Evolutionary conservation across 306 rosid genomes (phyloP).

Genomic region (Acacia crassicarpa): DNA sequence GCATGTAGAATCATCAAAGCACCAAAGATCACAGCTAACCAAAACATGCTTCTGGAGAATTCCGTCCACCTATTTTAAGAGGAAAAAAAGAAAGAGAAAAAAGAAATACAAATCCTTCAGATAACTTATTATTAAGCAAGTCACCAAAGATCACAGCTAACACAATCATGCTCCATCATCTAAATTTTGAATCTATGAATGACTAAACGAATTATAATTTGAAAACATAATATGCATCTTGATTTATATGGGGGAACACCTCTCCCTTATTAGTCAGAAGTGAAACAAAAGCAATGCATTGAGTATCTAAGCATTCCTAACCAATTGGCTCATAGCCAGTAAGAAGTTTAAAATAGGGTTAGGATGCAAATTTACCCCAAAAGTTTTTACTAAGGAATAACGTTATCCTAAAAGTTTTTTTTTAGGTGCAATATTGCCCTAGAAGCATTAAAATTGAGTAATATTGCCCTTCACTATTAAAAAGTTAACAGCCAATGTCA

Average conservation of each 20-base stretch:
- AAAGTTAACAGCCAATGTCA: no score
- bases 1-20: constrained; percentile 64
- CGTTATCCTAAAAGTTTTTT: no score
- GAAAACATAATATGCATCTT: not conserved
- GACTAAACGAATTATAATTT: not conserved
- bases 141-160: no score
- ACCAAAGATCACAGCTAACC: constrained; percentile 76
- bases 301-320: no score
- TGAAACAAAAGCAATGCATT: not conserved
- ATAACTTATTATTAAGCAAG: not conserved
- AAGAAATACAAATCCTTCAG: not conserved
- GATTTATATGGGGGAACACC: not conserved
- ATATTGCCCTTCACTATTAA: no score
- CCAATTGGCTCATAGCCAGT: no score
- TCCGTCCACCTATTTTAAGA: constrained; percentile 67
- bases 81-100: not conserved
- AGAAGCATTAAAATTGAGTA: no score
- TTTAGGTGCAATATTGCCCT: no score
- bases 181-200: constrained; percentile 2
- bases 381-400: no score
- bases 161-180: not conserved
- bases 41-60: constrained; percentile 75
- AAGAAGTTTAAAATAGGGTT: no score
- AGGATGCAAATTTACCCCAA: no score
- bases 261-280: no score